A percentile compares a stretch with the other conserved stretches of the same genome.
Evolutionary conservation across 441 rosid genomes (phyloP).

Genomic region (Jatropha podagrica): DNA sequence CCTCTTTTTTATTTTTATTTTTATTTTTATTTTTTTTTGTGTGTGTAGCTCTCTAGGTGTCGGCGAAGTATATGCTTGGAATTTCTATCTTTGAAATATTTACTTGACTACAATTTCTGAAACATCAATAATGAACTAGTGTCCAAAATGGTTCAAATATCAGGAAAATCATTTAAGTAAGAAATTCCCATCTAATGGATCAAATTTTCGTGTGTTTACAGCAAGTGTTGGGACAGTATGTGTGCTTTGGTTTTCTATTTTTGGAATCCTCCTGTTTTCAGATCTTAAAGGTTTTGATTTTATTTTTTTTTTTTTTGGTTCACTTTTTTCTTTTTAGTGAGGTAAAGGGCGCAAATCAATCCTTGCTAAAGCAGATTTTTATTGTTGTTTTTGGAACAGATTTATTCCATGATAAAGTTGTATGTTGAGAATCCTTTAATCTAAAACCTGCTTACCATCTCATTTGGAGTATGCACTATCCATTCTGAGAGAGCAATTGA

Average conservation of each 20-base stretch:
- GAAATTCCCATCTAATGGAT: not conserved
- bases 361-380: not conserved
- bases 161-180: not conserved
- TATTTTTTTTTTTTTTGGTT: not conserved
- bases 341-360: not conserved
- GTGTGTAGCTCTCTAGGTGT: not conserved
- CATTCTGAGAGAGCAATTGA: not conserved
- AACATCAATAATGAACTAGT: not conserved
- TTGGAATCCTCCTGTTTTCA: not conserved
- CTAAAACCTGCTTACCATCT: not conserved
- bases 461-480: not conserved
- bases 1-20: too few relatives aligned
- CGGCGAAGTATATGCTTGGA: not conserved
- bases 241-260: conserved; percentile 4
- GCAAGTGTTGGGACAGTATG: not conserved
- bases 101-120: not conserved
- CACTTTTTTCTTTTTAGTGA: not conserved
- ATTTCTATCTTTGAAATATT: not conserved
- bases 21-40: too few relatives aligned
- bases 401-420: not conserved
- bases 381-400: not conserved
- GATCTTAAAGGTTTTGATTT: not conserved
- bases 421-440: not conserved
- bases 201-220: not conserved
- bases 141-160: not conserved